Evolutionary conservation across 2,329 filamentous ascomycete genomes (phyloP).

Genomic region (Alternaria incomplexa): DNA sequence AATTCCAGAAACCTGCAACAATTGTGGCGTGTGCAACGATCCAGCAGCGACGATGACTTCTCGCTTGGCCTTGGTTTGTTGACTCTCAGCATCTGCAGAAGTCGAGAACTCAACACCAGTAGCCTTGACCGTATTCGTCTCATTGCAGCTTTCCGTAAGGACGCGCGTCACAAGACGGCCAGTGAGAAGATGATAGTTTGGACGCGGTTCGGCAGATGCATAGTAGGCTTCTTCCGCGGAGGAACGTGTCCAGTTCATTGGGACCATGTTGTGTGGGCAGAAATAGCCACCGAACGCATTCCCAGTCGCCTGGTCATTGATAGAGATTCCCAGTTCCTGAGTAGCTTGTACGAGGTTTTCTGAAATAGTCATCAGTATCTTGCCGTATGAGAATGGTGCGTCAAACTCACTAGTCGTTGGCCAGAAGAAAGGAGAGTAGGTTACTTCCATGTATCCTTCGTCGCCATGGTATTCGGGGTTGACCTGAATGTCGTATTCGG

Average conservation of each 20-base stretch:
- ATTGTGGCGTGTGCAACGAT: conserved; percentile 32
- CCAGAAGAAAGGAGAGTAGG: conserved; percentile 29
- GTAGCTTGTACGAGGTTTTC: conserved; percentile 28
- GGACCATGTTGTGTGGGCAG: conserved; percentile 26
- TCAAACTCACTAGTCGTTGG: conserved; percentile 25
- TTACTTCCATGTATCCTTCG: conserved; percentile 24
- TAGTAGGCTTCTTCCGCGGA: conserved; percentile 31
- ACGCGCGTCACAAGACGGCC: conserved; percentile 22
- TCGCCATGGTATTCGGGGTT: conserved; percentile 20
- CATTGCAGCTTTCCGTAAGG: conserved; percentile 13
- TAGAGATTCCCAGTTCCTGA: conserved; percentile 18
- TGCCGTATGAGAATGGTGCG: not conserved
- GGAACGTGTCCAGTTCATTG: conserved; percentile 17
- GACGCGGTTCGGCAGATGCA: conserved; percentile 16
- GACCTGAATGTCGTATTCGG: conserved; percentile 27
- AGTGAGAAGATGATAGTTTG: conserved; percentile 29
- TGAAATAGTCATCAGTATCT: not conserved
- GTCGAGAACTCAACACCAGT: conserved; percentile 28
- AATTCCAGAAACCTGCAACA: conserved; percentile 38
- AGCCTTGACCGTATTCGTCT: conserved; percentile 13
- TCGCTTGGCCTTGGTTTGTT: conserved; percentile 23
- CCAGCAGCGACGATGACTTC: conserved; percentile 37
- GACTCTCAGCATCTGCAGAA: conserved; percentile 13
- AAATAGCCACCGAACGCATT: conserved; percentile 30
- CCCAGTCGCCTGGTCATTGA: conserved; percentile 28